A percentile compares a stretch with the other conserved stretches of the same genome.
Conservation (phyloP, 208 protist species). For the Leptomonas seymouri region DNA sequence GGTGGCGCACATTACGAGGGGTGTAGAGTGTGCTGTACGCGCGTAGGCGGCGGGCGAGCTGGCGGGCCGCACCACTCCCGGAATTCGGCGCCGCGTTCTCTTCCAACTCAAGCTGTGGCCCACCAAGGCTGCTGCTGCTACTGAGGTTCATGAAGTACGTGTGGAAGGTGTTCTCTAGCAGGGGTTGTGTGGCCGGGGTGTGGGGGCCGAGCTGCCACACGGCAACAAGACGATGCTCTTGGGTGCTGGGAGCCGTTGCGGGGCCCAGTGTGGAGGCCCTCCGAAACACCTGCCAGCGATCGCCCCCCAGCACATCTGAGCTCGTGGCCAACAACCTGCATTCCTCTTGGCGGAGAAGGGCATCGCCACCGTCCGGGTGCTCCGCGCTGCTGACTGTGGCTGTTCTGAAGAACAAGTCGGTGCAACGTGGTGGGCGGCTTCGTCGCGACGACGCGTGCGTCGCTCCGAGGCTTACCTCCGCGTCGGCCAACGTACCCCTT, state of each 20-base stretch:
- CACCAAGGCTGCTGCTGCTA: not conserved
- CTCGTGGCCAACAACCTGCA: not conserved
- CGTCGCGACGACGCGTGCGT: too few relatives aligned
- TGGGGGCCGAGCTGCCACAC: slow-evolving; percentile 14
- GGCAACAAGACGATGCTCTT: not conserved
- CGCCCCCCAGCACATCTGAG: not conserved
- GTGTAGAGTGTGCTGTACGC: not conserved
- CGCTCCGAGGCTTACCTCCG: too few relatives aligned
- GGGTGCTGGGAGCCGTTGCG: not conserved
- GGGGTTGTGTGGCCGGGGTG: not conserved
- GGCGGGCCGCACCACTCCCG: too few relatives aligned
- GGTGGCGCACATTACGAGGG: not conserved
- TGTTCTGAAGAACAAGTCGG: not conserved
- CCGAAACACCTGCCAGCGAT: not conserved
- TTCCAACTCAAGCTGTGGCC: not conserved
- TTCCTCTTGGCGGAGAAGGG: not conserved
- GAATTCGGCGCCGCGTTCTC: too few relatives aligned
- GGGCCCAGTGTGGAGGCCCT: not conserved
- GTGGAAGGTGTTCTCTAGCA: not conserved
- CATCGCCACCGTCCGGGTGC: too few relatives aligned
- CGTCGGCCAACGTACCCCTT: too few relatives aligned
- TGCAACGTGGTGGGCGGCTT: not conserved
- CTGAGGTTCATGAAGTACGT: slow-evolving; percentile 10
- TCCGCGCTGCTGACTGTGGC: too few relatives aligned
- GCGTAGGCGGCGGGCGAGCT: not conserved